phyloP scores from a whole-genome alignment of 1,284 basidiomycete genomes.

The Lentinula novae-zelandiae region DNA sequence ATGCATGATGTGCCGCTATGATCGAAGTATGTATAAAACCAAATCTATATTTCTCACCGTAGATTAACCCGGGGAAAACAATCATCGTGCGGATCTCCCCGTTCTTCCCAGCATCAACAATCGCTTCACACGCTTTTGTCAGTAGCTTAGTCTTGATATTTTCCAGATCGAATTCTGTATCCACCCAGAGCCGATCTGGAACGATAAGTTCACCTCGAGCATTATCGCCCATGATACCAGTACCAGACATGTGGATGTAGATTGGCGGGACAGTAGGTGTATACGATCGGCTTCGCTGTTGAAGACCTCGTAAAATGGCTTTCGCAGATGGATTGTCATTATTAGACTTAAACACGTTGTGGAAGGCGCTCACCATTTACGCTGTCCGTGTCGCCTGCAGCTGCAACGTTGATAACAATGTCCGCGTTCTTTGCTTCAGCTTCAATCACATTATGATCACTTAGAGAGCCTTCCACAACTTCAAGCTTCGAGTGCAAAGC shows the following conservation, averaged over 20 bases:
- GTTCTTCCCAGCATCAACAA: background rate
- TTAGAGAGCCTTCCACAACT: slow-evolving; percentile 1
- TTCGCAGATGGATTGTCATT: background rate
- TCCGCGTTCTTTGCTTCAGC: slow-evolving; percentile 3
- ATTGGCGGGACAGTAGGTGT: background rate
- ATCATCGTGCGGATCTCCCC: slow-evolving; percentile 7
- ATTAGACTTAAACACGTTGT: background rate
- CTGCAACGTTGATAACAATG: slow-evolving; percentile 10
- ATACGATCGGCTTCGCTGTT: background rate
- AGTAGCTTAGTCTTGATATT: background rate
- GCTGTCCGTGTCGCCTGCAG: slow-evolving; percentile 3
- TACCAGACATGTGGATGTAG: slow-evolving; percentile 12
- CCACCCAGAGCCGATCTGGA: slow-evolving; percentile 2
- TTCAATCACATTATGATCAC: background rate
- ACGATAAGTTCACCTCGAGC: slow-evolving; percentile 1
- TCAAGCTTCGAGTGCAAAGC: slow-evolving; percentile 9
- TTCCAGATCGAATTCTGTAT: slow-evolving; percentile 5
- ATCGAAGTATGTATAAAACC: background rate
- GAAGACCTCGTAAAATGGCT: slow-evolving; percentile 8
- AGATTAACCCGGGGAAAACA: slow-evolving; percentile 5
- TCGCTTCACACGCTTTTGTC: background rate
- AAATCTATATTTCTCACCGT: background rate
- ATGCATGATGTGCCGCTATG: background rate
- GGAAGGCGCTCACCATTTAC: background rate
- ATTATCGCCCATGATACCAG: slow-evolving; percentile 7